Evolutionary conservation across 2,329 filamentous ascomycete species (phyloP), one percentile per base, ranked within the genome.

Genomic region (Coniosporium tulheliwenetii): DNA sequence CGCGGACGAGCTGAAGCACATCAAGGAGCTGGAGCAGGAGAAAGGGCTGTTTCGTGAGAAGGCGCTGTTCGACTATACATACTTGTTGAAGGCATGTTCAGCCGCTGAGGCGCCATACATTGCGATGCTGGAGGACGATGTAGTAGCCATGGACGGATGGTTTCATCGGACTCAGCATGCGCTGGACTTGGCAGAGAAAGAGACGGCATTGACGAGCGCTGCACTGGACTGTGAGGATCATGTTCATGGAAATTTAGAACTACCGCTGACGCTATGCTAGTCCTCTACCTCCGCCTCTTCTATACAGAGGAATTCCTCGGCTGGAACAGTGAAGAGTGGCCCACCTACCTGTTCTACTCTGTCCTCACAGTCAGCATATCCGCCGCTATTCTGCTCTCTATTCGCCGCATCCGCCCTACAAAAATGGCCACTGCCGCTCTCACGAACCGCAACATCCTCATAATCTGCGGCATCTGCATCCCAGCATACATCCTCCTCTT

Each of bases 121-220:
- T 32, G 51, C 57, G 5, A 62, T 70, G 33, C 47, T 70, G 4
- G 66, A 70, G 46, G 66, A 69, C 45, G 66, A 69, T 45, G 55
- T 62, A 3, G 41, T 70, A 4, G 64, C 63, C 30, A 56, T 63
- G 47, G 63, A 66, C 39, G 65, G 65, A 10, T 69, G 67, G 66
- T 66, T 62, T 45, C 52, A 61, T 38, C 58, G 63, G 4, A 61
- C 60, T 0, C 50, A 61, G 33, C 44, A 52, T 5, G 64, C 57
- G 0, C 47, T 67, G 30, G 45, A 52, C 13, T 44, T 50, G 31
- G 57, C 56, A 4, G 56, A 64, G 42, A 45, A 44, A 30, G 48
- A 58, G 39, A 54, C 52, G 10, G 47, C 45, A 12, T 44, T 50
- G 19, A 50, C 56, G 31, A 35, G 8, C 12, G 47, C 45, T 1